Percentiles rank a stretch among this genome's conserved stretches.
phyloP scores from a whole-genome alignment of 2,329 filamentous ascomycete species.

The Scortechinia acanthostroma region DNA sequence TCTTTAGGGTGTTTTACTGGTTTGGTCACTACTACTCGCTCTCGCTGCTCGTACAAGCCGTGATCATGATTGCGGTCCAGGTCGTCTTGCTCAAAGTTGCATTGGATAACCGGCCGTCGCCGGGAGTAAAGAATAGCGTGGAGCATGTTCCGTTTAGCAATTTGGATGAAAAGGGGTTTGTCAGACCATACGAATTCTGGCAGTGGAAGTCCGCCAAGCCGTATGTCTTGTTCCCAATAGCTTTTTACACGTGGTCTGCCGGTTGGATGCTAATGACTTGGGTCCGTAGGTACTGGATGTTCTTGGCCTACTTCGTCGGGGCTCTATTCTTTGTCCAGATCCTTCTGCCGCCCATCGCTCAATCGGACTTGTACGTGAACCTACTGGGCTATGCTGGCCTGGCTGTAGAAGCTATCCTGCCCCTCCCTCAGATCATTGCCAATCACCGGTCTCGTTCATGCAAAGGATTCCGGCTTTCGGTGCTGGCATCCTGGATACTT shows the following conservation, averaged over 20 bases:
- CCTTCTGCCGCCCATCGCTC: conserved; percentile 35
- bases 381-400: conserved; percentile 33
- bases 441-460: conserved; percentile 36
- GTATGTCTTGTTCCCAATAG: conserved; percentile 20
- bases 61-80: conserved; percentile 52
- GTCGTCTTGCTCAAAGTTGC: conserved; percentile 51
- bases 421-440: conserved; percentile 33
- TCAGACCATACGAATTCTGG: conserved; percentile 54
- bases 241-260: conserved; percentile 2
- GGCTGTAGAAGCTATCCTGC: conserved; percentile 34
- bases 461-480: conserved; percentile 36
- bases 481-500: conserved; percentile 34
- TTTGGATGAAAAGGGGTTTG: conserved; percentile 14
- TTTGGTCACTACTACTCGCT: conserved; percentile 52
- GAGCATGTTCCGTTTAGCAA: conserved; percentile 29
- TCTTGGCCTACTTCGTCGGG: conserved; percentile 41
- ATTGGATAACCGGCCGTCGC: conserved; percentile 41
- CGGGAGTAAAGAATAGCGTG: conserved; percentile 23
- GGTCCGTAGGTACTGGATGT: conserved; percentile 41
- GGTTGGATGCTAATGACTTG: no score
- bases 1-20: conserved; percentile 53
- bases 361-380: conserved; percentile 28
- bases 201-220: conserved; percentile 48
- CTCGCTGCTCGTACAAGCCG: conserved; percentile 49
- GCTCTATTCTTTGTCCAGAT: conserved; percentile 41